These are phyloP conservation scores for Epichloe hybrida DNA, from an alignment of 2,329 filamentous ascomycete species.

Conservation along the genomic window DNA sequence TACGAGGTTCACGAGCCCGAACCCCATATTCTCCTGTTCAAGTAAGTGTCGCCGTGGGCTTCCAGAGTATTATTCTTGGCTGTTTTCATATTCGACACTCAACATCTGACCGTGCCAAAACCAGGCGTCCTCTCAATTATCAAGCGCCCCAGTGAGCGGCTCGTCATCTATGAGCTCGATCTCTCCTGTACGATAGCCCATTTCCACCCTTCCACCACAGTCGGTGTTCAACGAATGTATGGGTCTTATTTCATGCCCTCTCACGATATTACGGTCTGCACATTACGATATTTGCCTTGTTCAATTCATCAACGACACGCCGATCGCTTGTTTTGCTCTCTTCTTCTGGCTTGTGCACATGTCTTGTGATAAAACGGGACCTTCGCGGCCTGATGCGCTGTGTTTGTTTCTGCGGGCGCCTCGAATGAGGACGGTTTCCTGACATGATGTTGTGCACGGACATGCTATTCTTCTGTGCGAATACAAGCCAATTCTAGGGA, in stretches of 20 bases:
- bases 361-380: background rate
- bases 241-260: constrained; percentile 9
- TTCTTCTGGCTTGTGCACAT: background rate
- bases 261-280: constrained; percentile 11
- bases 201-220: constrained; percentile 1
- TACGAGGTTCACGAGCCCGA: constrained; percentile 99
- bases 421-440: background rate
- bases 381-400: background rate
- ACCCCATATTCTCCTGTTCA: constrained; percentile 96
- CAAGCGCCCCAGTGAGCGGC: constrained; percentile 47
- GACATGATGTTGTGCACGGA: background rate
- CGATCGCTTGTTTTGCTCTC: background rate
- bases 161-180: constrained; percentile 3
- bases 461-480: background rate
- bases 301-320: constrained; percentile 3
- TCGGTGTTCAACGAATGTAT: constrained; percentile 8
- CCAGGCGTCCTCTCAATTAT: constrained; percentile 75
- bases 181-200: constrained; percentile 12
- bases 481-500: background rate
- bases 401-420: background rate
- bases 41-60: constrained; percentile 39
- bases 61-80: background rate
- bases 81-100: background rate
- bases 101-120: background rate
- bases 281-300: constrained; percentile 7